Conservation (phyloP, 2,329 filamentous ascomycete genomes). For the Fusarium sp. region DNA sequence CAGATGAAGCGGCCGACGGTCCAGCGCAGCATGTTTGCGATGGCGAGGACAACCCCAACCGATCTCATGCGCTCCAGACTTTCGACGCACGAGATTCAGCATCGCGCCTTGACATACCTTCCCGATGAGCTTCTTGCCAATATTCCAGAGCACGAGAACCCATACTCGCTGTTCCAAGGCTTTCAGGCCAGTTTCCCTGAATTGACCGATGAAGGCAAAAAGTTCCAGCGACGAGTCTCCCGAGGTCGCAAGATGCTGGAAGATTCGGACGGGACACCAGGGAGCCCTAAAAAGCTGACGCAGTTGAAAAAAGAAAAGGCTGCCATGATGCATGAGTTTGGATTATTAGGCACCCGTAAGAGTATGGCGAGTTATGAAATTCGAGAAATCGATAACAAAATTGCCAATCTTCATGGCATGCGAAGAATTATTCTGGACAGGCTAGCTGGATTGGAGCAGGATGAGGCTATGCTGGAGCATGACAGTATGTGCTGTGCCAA, state of each 20-base stretch:
- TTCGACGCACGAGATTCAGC: constrained; percentile 92
- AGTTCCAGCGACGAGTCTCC: constrained; percentile 77
- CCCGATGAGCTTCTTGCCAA: constrained; percentile 91
- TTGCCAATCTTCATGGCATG: constrained; percentile 93
- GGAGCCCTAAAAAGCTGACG: constrained; percentile 75
- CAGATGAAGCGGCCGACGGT: constrained; percentile 86
- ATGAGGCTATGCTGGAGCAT: constrained; percentile 90
- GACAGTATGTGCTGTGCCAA: constrained; percentile 71
- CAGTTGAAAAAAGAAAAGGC: constrained; percentile 85
- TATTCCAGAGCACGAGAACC: constrained; percentile 86
- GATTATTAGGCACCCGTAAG: constrained; percentile 92
- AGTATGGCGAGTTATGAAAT: constrained; percentile 99
- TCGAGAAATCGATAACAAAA: constrained; percentile 95
- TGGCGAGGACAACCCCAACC: constrained; percentile 91
- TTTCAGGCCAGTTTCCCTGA: constrained; percentile 91
- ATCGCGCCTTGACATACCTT: constrained; percentile 88
- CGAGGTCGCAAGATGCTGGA: constrained; percentile 82
- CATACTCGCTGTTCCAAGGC: constrained; percentile 95
- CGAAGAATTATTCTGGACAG: constrained; percentile 91
- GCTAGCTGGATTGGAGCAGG: constrained; percentile 86
- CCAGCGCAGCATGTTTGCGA: constrained; percentile 90
- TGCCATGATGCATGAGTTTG: constrained; percentile 83
- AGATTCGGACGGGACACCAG: constrained; percentile 67
- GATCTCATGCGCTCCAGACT: constrained; percentile 93
- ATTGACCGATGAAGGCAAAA: constrained; percentile 76